Evolutionary conservation across 1,284 basidiomycete species (phyloP).

Genomic region (Lentinus polychrous): DNA sequence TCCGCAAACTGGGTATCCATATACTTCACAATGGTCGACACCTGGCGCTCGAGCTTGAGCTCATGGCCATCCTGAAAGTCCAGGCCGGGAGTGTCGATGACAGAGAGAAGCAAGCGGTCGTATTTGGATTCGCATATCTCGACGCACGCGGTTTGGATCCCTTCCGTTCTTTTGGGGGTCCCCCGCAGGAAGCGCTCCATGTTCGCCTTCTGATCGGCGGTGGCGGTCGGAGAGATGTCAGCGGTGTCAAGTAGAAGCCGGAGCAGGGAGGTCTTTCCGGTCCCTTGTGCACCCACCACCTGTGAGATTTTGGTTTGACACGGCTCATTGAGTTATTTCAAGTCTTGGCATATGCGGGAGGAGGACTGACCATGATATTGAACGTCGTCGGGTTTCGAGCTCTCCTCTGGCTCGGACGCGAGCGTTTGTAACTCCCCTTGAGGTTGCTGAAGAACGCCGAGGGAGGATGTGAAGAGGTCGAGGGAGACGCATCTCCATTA

Average conservation of each 20-base stretch:
- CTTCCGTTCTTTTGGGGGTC: constrained; percentile 47
- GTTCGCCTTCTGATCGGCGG: constrained; percentile 57
- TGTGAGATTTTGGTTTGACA: too few relatives aligned
- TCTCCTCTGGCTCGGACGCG: constrained; percentile 42
- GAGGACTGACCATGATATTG: constrained; percentile 66
- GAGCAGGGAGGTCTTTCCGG: constrained; percentile 71
- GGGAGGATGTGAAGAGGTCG: constrained; percentile 36
- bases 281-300: constrained; percentile 74
- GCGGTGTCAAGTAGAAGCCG: constrained; percentile 68
- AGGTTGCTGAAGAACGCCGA: constrained; percentile 52
- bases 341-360: too few relatives aligned
- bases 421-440: constrained; percentile 32
- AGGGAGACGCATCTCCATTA: too few relatives aligned
- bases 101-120: constrained; percentile 66
- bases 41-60: constrained; percentile 68
- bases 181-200: constrained; percentile 56
- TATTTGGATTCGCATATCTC: constrained; percentile 77
- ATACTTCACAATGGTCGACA: constrained; percentile 63
- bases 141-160: constrained; percentile 57
- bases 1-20: constrained; percentile 73
- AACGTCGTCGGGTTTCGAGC: constrained; percentile 66
- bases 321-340: too few relatives aligned
- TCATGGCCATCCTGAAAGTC: constrained; percentile 68
- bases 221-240: constrained; percentile 65
- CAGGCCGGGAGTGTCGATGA: constrained; percentile 77